These are phyloP conservation scores for Xylariaceae sp. DNA, from an alignment of 2,329 filamentous ascomycete genomes.

Conservation along the genomic window DNA sequence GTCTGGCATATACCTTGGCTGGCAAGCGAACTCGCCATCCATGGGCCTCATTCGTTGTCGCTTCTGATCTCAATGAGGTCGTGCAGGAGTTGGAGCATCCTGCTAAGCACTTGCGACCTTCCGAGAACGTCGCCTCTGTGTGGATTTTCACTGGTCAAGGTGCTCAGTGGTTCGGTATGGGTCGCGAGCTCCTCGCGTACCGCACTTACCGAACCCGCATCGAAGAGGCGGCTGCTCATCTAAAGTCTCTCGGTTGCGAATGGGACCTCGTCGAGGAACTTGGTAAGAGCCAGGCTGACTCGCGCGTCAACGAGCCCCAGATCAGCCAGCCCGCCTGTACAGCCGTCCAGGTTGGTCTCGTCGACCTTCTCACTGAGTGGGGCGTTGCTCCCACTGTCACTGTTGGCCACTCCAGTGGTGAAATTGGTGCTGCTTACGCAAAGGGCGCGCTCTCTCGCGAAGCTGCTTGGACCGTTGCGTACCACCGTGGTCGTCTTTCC, in stretches of 20 bases:
- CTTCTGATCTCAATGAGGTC: constrained; percentile 20
- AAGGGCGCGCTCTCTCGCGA: constrained; percentile 34
- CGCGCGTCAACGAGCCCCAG: constrained; percentile 27
- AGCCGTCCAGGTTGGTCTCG: constrained; percentile 25
- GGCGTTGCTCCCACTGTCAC: constrained; percentile 31
- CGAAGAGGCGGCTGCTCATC: constrained; percentile 24
- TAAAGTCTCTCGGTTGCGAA: constrained; percentile 23
- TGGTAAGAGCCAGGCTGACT: constrained; percentile 19
- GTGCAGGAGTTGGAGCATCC: constrained; percentile 19
- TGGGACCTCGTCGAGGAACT: constrained; percentile 27
- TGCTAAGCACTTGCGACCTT: constrained; percentile 22
- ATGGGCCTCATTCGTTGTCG: constrained; percentile 26
- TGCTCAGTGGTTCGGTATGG: constrained; percentile 31
- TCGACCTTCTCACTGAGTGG: constrained; percentile 27
- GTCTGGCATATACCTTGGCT: constrained; percentile 23
- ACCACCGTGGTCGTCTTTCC: constrained; percentile 27
- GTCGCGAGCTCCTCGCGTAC: constrained; percentile 28
- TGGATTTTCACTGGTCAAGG: constrained; percentile 31
- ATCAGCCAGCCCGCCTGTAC: constrained; percentile 28
- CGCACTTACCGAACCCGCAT: constrained; percentile 23
- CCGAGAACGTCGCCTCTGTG: constrained; percentile 19
- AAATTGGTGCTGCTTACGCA: constrained; percentile 40
- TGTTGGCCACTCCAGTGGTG: constrained; percentile 39
- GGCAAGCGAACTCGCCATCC: constrained; percentile 23
- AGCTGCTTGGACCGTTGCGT: constrained; percentile 28